A percentile compares a stretch with the other conserved stretches of the same genome.
Conservation (phyloP, 2,329 filamentous ascomycete species). For the Alternaria sp. region DNA sequence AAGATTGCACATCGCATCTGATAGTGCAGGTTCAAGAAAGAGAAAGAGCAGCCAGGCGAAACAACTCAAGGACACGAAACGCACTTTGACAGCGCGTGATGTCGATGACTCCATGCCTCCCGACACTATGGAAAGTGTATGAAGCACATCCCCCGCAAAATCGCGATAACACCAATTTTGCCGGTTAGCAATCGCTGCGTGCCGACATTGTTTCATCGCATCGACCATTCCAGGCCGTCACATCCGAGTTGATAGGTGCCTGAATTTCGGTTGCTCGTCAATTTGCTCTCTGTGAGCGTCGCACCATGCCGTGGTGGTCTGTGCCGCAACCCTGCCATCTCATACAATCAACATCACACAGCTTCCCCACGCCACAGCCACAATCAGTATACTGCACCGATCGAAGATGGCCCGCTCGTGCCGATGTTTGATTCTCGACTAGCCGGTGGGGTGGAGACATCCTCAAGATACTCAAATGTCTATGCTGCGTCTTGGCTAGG, state of each 20-base stretch:
- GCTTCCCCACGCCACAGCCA: neutral
- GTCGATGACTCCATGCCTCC: conserved; percentile 36
- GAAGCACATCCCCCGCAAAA: conserved; percentile 1
- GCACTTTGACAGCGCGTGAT: conserved; percentile 6
- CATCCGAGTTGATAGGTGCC: conserved; percentile 8
- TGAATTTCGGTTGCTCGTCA: conserved; percentile 32
- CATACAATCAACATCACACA: conserved; percentile 1
- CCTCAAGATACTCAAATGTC: neutral
- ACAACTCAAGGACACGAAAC: conserved; percentile 16
- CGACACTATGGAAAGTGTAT: conserved; percentile 39
- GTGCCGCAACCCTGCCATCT: conserved; percentile 34
- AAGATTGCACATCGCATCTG: conserved; percentile 66
- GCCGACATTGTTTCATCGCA: neutral
- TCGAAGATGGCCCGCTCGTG: neutral
- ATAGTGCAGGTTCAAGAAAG: conserved; percentile 20
- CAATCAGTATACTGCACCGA: neutral
- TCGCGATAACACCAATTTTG: neutral
- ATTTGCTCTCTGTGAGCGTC: conserved; percentile 14
- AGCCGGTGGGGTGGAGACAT: no score
- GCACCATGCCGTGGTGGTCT: conserved; percentile 29
- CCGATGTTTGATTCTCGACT: neutral
- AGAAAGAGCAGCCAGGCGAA: conserved; percentile 20
- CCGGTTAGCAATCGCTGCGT: conserved; percentile 7
- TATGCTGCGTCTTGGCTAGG: neutral
- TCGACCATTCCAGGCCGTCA: neutral